phyloP scores from a whole-genome alignment of 1,284 basidiomycete genomes.

The Xerocomus amazonicus region DNA sequence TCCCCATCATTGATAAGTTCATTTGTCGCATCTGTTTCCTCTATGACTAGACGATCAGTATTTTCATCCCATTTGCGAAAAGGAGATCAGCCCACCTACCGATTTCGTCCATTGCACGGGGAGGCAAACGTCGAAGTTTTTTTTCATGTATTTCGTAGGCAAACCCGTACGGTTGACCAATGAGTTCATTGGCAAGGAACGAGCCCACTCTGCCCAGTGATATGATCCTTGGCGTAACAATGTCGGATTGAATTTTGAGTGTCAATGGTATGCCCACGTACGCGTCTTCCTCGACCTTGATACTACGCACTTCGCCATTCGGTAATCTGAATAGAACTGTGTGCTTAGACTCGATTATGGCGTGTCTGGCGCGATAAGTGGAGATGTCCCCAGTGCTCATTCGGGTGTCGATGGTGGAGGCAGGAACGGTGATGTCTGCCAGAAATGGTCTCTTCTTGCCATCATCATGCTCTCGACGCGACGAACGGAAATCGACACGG shows the following conservation, averaged over 20 bases:
- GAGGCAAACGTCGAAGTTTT: slow-evolving; percentile 57
- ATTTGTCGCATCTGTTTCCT: slow-evolving; percentile 89
- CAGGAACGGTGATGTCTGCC: not conserved
- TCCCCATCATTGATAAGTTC: slow-evolving; percentile 83
- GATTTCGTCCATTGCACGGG: slow-evolving; percentile 67
- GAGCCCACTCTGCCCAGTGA: slow-evolving; percentile 72
- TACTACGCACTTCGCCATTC: slow-evolving; percentile 62
- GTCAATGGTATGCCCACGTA: slow-evolving; percentile 35
- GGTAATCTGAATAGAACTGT: slow-evolving; percentile 66
- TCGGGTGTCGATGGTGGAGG: not conserved
- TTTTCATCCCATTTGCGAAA: not conserved
- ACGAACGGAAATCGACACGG: slow-evolving; percentile 19
- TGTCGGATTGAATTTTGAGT: slow-evolving; percentile 8
- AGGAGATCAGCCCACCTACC: slow-evolving; percentile 42
- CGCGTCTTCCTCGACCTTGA: slow-evolving; percentile 66
- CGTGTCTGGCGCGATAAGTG: slow-evolving; percentile 17
- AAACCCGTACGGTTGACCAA: slow-evolving; percentile 72
- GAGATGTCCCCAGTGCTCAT: slow-evolving; percentile 16
- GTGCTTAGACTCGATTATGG: slow-evolving; percentile 55
- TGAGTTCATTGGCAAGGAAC: slow-evolving; percentile 65
- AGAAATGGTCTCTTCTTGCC: not conserved
- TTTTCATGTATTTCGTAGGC: slow-evolving; percentile 75
- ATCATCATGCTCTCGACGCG: slow-evolving; percentile 9
- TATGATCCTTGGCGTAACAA: slow-evolving; percentile 45
- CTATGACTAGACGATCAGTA: slow-evolving; percentile 38